These are phyloP conservation scores for Aureobasidium zeae DNA, from an alignment of 2,329 filamentous ascomycete genomes.

Conservation along the genomic window DNA sequence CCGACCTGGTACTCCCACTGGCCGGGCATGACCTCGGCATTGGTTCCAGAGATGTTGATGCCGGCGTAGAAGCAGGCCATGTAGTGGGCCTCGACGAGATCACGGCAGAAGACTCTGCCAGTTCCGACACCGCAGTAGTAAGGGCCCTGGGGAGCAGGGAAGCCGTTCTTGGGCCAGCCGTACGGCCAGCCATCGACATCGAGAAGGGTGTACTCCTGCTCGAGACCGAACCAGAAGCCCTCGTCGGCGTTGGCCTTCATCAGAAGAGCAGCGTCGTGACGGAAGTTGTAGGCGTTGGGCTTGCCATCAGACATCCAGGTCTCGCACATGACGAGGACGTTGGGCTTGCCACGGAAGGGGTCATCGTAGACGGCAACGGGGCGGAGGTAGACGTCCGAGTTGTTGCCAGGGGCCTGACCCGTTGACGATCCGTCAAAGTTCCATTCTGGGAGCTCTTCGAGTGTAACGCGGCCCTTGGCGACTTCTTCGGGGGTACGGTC, in stretches of 20 bases:
- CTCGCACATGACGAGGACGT: constrained; percentile 89
- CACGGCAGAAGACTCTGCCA: constrained; percentile 94
- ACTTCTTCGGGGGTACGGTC: constrained; percentile 44
- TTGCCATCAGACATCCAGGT: constrained; percentile 90
- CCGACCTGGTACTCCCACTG: constrained; percentile 99
- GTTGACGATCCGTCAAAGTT: constrained; percentile 87
- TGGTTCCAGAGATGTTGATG: constrained; percentile 93
- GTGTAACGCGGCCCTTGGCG: constrained; percentile 5
- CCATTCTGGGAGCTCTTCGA: constrained; percentile 66
- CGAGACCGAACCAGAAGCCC: constrained; percentile 93
- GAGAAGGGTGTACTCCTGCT: constrained; percentile 95
- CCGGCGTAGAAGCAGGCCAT: constrained; percentile 81
- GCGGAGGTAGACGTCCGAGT: constrained; percentile 95
- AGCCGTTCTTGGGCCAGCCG: constrained; percentile 81
- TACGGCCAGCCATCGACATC: constrained; percentile 80
- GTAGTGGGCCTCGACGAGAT: constrained; percentile 94
- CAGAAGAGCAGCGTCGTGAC: constrained; percentile 79
- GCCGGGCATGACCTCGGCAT: constrained; percentile 96
- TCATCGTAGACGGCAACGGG: constrained; percentile 84
- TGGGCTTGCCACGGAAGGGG: constrained; percentile 80
- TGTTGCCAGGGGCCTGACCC: constrained; percentile 82
- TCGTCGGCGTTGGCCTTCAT: constrained; percentile 79
- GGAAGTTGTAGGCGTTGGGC: constrained; percentile 98
- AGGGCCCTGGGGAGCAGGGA: constrained; percentile 83
- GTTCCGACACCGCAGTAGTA: constrained; percentile 98